Evolutionary conservation across 768 basidiomycete genomes (phyloP), one percentile per base, ranked within the genome.

Genomic region (Trametes cingulata): DNA sequence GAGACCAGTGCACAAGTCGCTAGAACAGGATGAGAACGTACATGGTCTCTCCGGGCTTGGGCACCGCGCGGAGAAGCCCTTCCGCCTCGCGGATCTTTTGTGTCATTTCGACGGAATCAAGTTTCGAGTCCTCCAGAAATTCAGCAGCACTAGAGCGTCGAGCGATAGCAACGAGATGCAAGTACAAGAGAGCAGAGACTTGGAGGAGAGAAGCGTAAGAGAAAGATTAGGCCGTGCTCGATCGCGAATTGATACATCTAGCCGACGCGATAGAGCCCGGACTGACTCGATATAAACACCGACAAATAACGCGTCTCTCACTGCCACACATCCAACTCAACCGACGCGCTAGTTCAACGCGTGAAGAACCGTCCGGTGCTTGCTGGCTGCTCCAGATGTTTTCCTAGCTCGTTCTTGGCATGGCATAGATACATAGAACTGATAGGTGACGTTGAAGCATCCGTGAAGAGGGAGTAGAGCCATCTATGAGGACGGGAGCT

Each of bases 1-100:
- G 54, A 27, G 50, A 29, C 20, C 17, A 20, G 36, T 15, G 17
- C 8, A 36, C 5, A 20, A 41, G 47, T n/a, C n/a, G n/a, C n/a
- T n/a, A 1, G n/a, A 39, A 48, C 1, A 15, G 15, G 36, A 22
- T 33, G 15, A 35, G 53, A 50, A 67, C 78, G 67, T 67, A 83
- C 81, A 78, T 75, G 25, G 74, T 71, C 60, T 80, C 76, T n/a
- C 74, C 75, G 8, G 74, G 70, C 8, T 79, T 77, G 41, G 77
- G 77, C 19, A 80, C 68, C 6, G 72, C 60, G 68, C 80, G 77
- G 49, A 82, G 69, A 47, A 82, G 63, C 6, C 78, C 80, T 4
- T 78, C 75, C 12, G 73, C 77, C 46, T 76, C 64, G 35, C 80
- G 68, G 56, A 82, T 75, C 27, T 74, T 78, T 63, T 75, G 77